Base-by-base conservation (phyloP, 2,329 filamentous ascomycete species). In the Chaetomium strumarium region DNA sequence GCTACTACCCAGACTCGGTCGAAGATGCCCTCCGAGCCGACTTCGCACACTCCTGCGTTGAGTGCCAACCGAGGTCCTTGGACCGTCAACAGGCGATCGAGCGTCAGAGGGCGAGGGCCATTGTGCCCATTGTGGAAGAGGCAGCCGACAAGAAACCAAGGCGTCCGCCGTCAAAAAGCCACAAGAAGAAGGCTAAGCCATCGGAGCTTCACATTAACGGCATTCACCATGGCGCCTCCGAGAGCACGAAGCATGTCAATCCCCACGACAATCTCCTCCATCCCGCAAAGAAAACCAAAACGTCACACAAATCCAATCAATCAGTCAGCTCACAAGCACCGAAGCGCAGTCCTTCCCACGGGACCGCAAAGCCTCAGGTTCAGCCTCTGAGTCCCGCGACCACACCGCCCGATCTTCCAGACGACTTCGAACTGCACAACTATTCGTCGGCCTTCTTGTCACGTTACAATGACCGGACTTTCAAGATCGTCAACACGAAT, bases 111-210 rank as follows among this genome's bases (percentile, higher is more conserved):
- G 72, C 77, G 52, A 81, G 83, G 55, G 77, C 86, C 56, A 69
- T 60, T 38, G 72, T 61, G 62, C 70, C 65, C 60, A 51, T 65
- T 24, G 64, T 65, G 42, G 62, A 73, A 56, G 75, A 77, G 55
- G 76, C 80, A 55, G 70, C 70, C 14, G 84, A 90, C 67, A 84
- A 86, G 70, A 88, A 88, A 72, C 62, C 81, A 53, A 88, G 91
- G 69, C 81, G 90, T 56, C 81, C 85, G 9, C 79, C 85, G 7
- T 76, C 87, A 12, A 96, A 96, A 68, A 86, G 79, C 66, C 86
- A 90, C 66, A 96, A 91, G 75, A 96, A 95, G 75, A 95, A 91
- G 70, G 69, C 79, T 36, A 95, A 90, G 66, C 88, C 90, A 10
- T 72, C 70, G 29, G 83, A 84, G 40, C 68, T 84, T 31, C 80